Conservation (phyloP, 495 filamentous ascomycete species). For the Amorphotheca resinae region DNA sequence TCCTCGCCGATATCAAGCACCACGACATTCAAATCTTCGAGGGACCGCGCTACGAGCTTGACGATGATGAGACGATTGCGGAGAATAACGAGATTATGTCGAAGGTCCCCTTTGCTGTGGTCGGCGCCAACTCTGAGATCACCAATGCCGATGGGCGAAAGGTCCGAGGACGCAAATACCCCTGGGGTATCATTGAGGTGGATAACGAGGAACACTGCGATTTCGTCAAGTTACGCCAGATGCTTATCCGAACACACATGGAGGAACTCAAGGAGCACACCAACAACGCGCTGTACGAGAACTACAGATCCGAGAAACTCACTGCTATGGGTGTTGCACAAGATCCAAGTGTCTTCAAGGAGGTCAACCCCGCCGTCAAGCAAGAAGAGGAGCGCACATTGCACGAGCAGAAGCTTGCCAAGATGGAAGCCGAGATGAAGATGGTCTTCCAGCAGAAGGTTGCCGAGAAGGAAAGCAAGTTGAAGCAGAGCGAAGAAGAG, state of each 20-base stretch:
- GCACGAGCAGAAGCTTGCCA: constrained; percentile 98
- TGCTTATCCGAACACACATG: constrained; percentile 99
- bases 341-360: constrained; percentile 98
- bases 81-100: constrained; percentile 99
- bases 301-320: constrained; percentile 98
- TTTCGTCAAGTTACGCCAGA: constrained; percentile 98
- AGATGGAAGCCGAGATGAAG: constrained; percentile 99
- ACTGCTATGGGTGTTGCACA: constrained; percentile 96
- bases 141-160: constrained; percentile 83
- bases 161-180: constrained; percentile 91
- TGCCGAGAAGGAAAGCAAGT: constrained; percentile 96
- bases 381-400: constrained; percentile 96
- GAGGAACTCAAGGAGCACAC: constrained; percentile 99
- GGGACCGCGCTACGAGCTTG: constrained; percentile 93
- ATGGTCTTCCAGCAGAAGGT: constrained; percentile 99
- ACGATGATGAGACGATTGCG: constrained; percentile 98
- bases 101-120: constrained; percentile 96
- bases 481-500: constrained; percentile 98
- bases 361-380: constrained; percentile 99
- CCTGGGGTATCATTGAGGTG: constrained; percentile 97
- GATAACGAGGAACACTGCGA: constrained; percentile 99
- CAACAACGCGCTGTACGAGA: constrained; percentile 97
- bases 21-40: constrained; percentile 98
- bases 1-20: constrained; percentile 90
- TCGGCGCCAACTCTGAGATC: constrained; percentile 91